Conservation (phyloP, 331 rosid genomes). For the Dryas integrifolia region DNA sequence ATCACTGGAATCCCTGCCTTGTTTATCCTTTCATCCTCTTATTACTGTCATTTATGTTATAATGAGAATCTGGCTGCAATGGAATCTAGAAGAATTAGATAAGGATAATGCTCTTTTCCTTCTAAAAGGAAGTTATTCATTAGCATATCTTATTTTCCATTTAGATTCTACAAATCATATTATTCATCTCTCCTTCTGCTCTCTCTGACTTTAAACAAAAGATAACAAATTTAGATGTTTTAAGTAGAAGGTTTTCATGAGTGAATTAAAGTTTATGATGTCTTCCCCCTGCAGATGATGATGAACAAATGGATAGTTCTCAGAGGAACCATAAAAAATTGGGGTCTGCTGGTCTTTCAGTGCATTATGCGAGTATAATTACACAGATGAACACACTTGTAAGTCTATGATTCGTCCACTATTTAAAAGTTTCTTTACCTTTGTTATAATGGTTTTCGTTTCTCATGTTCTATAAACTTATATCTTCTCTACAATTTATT, state of each 20-base stretch:
- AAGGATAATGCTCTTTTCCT: neutral
- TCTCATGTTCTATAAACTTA: neutral
- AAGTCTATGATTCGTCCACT: slow-evolving; percentile 30
- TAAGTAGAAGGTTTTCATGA: neutral
- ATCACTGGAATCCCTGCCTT: neutral
- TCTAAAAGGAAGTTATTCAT: neutral
- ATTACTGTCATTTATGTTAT: neutral
- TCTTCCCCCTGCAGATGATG: slow-evolving; percentile 47
- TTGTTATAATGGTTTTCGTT: neutral
- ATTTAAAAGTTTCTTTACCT: neutral
- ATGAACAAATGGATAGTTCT: slow-evolving; percentile 36
- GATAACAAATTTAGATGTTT: neutral
- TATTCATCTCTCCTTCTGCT: neutral
- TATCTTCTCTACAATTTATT: neutral
- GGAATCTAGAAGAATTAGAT: neutral
- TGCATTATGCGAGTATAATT: slow-evolving; percentile 71
- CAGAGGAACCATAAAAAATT: slow-evolving; percentile 51
- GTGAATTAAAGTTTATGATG: neutral
- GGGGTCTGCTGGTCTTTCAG: slow-evolving; percentile 82
- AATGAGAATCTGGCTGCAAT: neutral
- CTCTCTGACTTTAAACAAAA: neutral
- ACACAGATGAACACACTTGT: slow-evolving; percentile 77
- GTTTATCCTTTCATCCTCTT: slow-evolving; percentile 1
- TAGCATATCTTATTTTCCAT: neutral
- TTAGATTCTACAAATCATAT: neutral